Percentiles rank a stretch among this genome's conserved stretches.
Evolutionary conservation across 108 stramenopile species (phyloP).

Genomic region (Mediolabrus comicus): DNA sequence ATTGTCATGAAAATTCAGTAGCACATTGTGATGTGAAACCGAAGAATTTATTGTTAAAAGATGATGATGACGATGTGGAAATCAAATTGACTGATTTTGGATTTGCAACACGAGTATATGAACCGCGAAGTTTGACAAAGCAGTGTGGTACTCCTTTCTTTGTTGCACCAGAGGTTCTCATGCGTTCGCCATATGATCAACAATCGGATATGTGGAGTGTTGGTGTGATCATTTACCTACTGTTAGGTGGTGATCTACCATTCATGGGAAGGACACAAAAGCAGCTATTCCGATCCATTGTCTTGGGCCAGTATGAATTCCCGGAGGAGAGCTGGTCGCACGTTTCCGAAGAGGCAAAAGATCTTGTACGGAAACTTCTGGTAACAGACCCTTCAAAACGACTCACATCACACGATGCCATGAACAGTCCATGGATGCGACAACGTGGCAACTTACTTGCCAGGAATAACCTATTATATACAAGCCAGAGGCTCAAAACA

Average conservation of each 20-base stretch:
- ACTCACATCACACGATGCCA: conserved; percentile 69
- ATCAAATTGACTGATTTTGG: conserved; percentile 93
- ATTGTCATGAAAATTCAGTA: conserved; percentile 73
- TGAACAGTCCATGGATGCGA: conserved; percentile 82
- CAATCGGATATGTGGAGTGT: conserved; percentile 96
- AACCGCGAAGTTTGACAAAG: conserved; percentile 66
- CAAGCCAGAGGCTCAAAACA: conserved; percentile 76
- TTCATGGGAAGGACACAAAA: conserved; percentile 78
- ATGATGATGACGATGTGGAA: conserved; percentile 73
- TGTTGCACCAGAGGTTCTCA: conserved; percentile 95
- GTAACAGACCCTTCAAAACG: conserved; percentile 74
- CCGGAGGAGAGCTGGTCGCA: conserved; percentile 64
- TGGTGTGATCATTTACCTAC: conserved; percentile 92
- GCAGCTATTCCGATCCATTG: conserved; percentile 75
- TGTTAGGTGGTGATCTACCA: conserved; percentile 89
- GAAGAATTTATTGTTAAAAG: conserved; percentile 80
- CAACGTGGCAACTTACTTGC: conserved; percentile 49
- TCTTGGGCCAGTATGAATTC: conserved; percentile 72
- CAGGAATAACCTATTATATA: conserved; percentile 37
- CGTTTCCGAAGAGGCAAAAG: conserved; percentile 84
- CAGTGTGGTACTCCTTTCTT: conserved; percentile 95
- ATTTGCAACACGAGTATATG: conserved; percentile 81
- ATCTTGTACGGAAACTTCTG: conserved; percentile 71
- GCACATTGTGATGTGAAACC: conserved; percentile 92
- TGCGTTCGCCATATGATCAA: conserved; percentile 73